Evolutionary conservation across 148 eudicot genomes (phyloP).

Genomic region (Pouteria glomerata): DNA sequence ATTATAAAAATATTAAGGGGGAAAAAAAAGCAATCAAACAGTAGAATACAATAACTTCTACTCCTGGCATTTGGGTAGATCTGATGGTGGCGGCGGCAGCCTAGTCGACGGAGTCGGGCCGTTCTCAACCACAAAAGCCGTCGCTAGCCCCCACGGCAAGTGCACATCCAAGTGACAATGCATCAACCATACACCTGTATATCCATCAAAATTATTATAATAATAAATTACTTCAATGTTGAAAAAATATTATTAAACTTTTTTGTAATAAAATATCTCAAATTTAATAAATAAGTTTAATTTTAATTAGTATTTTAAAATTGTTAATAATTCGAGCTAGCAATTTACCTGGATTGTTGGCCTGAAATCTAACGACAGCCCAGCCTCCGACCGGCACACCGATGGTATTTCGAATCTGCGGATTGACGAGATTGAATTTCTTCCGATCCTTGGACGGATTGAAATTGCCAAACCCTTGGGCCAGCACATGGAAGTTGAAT

Average conservation of each 20-base stretch:
- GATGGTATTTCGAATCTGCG: conserved; percentile 62
- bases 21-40: not conserved
- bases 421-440: conserved; percentile 54
- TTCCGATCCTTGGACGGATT: conserved; percentile 22
- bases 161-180: conserved; percentile 50
- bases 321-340: not conserved
- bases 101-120: conserved; percentile 31
- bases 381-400: conserved; percentile 70
- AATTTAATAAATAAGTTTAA: no score
- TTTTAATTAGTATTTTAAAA: no score
- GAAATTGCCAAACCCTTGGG: conserved; percentile 68
- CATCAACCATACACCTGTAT: conserved; percentile 32
- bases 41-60: not conserved
- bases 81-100: conserved; percentile 34
- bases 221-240: no score
- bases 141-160: conserved; percentile 37
- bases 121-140: conserved; percentile 31
- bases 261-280: no score
- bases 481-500: conserved; percentile 57
- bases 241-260: not conserved
- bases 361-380: conserved; percentile 54
- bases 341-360: conserved; percentile 56
- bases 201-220: not conserved
- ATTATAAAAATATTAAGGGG: not conserved
- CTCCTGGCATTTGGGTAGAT: conserved; percentile 30